Percentiles rank a stretch among this genome's conserved stretches.
These are phyloP conservation scores for Triticum turgidum DNA, from an alignment of 176 grass and related monocot genomes.

Conservation along the genomic window DNA sequence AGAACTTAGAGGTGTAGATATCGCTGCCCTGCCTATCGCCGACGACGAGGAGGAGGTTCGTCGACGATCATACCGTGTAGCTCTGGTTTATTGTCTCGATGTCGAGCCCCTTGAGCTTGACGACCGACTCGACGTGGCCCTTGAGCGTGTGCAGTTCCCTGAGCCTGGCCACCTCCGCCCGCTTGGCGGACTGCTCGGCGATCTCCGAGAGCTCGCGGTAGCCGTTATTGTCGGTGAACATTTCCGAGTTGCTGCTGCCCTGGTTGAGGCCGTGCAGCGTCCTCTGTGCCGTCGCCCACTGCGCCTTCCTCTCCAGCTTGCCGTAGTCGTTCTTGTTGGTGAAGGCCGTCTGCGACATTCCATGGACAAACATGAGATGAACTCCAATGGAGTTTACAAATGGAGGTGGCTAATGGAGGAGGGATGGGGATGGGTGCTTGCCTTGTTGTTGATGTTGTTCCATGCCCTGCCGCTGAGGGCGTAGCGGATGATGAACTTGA, in stretches of 20 bases:
- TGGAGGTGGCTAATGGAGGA: not conserved
- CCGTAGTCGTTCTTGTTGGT: slow-evolving; percentile 75
- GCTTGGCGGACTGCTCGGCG: slow-evolving; percentile 80
- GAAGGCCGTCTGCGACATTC: slow-evolving; percentile 61
- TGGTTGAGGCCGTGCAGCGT: slow-evolving; percentile 74
- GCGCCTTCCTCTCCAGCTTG: slow-evolving; percentile 78
- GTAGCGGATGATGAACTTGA: slow-evolving; percentile 94
- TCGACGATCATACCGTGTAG: slow-evolving; percentile 44
- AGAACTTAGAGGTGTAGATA: not conserved
- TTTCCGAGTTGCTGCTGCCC: slow-evolving; percentile 21
- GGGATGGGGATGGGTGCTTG: not conserved
- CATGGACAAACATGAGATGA: too few species aligned
- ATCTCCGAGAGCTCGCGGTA: slow-evolving; percentile 89
- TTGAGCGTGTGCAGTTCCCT: slow-evolving; percentile 65
- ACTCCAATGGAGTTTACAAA: not conserved
- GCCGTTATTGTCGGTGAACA: slow-evolving; percentile 47
- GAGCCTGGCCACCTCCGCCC: slow-evolving; percentile 75
- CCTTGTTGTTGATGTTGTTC: slow-evolving; percentile 84
- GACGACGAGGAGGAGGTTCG: not conserved
- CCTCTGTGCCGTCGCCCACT: slow-evolving; percentile 83
- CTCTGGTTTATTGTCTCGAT: slow-evolving; percentile 59
- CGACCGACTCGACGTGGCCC: slow-evolving; percentile 54
- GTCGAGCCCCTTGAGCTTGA: slow-evolving; percentile 66
- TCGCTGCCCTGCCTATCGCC: not conserved
- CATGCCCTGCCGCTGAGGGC: slow-evolving; percentile 82